Conservation (phyloP, 768 basidiomycete genomes). For the Rhodotorula graminis region DNA sequence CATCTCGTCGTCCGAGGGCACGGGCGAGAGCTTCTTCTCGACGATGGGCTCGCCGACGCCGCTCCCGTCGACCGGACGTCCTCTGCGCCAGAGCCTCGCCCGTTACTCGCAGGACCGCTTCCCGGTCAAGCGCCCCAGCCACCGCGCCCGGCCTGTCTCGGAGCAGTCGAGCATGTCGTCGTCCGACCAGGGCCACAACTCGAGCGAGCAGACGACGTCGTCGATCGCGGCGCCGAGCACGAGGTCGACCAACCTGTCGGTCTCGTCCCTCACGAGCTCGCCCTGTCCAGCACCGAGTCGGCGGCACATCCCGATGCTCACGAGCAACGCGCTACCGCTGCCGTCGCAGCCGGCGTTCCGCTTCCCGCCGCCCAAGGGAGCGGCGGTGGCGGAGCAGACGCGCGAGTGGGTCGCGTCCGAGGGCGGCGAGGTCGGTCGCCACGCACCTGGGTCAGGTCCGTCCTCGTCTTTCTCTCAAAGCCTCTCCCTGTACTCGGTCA, state of each 20-base stretch:
- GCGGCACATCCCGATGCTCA: conserved; percentile 29
- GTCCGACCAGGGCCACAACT: background rate
- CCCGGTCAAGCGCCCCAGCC: background rate
- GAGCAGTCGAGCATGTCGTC: conserved; percentile 6
- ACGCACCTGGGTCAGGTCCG: background rate
- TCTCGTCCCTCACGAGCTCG: conserved; percentile 22
- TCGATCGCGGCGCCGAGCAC: conserved; percentile 13
- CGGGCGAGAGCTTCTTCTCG: conserved; percentile 16
- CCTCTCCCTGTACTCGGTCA: too few species aligned
- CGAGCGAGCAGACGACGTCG: background rate
- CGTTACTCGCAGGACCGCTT: conserved; percentile 33
- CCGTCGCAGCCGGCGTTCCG: conserved; percentile 14
- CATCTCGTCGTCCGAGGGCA: conserved; percentile 19
- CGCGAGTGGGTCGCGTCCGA: background rate
- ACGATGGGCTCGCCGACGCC: conserved; percentile 21
- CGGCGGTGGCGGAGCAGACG: background rate
- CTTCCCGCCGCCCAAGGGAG: conserved; percentile 8
- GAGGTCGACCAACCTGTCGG: conserved; percentile 32
- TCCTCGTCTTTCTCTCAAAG: too few species aligned
- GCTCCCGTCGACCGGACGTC: background rate
- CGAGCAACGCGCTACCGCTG: background rate
- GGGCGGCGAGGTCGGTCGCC: background rate
- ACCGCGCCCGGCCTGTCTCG: conserved; percentile 4
- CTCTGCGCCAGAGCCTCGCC: conserved; percentile 7
- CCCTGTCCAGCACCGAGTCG: conserved; percentile 22